Evolutionary conservation across 345 rosid genomes (phyloP), one percentile per base, ranked within the genome.

Genomic region (Arabis hirsuta): DNA sequence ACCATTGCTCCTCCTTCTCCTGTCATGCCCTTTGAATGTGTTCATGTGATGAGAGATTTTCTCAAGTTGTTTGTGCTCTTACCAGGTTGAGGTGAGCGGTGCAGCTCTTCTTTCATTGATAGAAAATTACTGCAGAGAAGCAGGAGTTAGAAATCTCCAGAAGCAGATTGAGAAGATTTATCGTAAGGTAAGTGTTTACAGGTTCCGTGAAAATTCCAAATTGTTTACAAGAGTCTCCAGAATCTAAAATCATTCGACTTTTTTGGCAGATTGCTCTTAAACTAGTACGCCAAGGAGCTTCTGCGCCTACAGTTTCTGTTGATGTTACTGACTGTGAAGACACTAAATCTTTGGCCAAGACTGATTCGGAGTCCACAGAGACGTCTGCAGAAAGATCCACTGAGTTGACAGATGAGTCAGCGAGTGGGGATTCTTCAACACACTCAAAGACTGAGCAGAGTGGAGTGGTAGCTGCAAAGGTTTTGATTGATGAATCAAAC

Each of bases 131-230:
- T 92, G 98, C 79, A 82, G 96, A 84, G 96, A 92, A 84, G 91
- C 91, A 26, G 98, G 98, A 58, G 96, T 92, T 57, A 62, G 98
- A 65, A 90, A 90, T 86, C 96, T 92, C 74, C 98, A 88, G 65
- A 90, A 93, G 76, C 90, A 90, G 0, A 90, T 88, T 71, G 96
- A 88, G 67, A 92, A 92, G 85, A 88, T 92, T 26, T 88, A 90
- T 69, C 98, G 97, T 39, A 92, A 90, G 96, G 98, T 87, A 71
- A 36, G 52, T 51, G 51, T 38, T 50, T 34, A n/a, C 52, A 48
- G 9, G 39, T 12, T 48, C 41, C 54, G 9, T n/a, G 16, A 60
- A 29, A n/a, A 58, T 47, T 36, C 26, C 55, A 44, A 20, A 32
- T 7, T 55, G 32, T 13, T 47, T 32, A 38, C 57, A 59, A 10